phyloP scores from a whole-genome alignment of 441 rosid species.

The Syzygium malaccense region DNA sequence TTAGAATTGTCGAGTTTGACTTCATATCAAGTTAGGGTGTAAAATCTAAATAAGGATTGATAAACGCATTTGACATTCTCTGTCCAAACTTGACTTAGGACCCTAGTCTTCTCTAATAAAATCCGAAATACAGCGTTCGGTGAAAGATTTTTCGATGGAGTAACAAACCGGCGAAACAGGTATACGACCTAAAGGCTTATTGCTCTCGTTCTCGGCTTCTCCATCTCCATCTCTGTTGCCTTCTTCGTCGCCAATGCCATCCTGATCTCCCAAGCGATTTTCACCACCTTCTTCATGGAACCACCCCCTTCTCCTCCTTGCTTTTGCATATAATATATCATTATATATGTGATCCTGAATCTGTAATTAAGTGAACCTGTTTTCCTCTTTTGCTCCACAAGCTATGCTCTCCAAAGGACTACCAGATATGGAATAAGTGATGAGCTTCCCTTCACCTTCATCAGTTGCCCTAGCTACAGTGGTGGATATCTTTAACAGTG shows the following conservation, averaged over 20 bases:
- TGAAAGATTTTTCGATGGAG: too few species aligned
- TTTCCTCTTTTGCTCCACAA: background rate
- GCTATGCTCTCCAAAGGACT: background rate
- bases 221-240: too few species aligned
- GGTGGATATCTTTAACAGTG: background rate
- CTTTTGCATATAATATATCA: background rate
- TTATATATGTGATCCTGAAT: background rate
- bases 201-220: background rate
- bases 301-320: background rate
- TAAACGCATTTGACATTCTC: too few species aligned
- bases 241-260: background rate
- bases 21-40: too few species aligned
- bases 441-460: background rate
- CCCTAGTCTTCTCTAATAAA: too few species aligned
- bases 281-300: background rate
- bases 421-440: background rate
- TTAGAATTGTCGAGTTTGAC: too few species aligned
- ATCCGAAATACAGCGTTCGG: too few species aligned
- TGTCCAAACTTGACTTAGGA: too few species aligned
- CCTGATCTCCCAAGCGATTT: background rate
- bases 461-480: background rate
- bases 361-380: background rate
- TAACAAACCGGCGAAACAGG: too few species aligned
- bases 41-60: too few species aligned
- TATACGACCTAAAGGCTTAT: background rate